These are phyloP conservation scores for Phytomonas serpens DNA, from an alignment of 208 protist species.

Conservation along the genomic window DNA sequence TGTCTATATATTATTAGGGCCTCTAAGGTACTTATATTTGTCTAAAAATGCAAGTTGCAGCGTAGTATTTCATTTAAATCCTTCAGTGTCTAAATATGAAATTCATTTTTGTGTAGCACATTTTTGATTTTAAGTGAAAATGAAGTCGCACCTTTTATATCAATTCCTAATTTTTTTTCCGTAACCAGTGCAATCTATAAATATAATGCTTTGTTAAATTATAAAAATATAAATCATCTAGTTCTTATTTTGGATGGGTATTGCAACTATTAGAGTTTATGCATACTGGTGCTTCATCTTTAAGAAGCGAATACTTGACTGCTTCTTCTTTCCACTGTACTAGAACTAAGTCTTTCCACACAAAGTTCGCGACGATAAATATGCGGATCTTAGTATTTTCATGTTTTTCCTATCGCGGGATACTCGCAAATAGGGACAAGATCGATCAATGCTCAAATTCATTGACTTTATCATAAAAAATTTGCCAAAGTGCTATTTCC, in stretches of 20 bases:
- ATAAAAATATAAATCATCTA: background rate
- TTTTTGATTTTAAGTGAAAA: conserved; percentile 12
- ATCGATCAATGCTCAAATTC: background rate
- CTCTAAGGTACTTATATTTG: background rate
- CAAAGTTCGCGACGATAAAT: background rate
- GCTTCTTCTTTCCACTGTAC: background rate
- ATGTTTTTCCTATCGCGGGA: background rate
- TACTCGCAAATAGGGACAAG: background rate
- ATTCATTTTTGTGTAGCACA: background rate
- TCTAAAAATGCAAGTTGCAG: background rate
- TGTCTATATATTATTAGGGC: background rate
- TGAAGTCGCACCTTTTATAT: background rate
- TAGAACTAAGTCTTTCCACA: background rate
- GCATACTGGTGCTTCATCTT: background rate
- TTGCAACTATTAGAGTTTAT: background rate
- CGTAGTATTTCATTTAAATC: background rate
- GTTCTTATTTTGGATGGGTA: background rate
- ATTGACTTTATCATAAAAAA: background rate
- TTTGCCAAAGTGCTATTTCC: background rate
- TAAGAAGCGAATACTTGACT: background rate
- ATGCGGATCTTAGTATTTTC: background rate
- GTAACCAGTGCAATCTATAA: background rate
- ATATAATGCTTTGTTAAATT: background rate
- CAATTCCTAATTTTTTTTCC: background rate
- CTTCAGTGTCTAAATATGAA: background rate